These are phyloP conservation scores for Coccomyxa sp. DNA, from an alignment of 139 green algal species.

Conservation along the genomic window DNA sequence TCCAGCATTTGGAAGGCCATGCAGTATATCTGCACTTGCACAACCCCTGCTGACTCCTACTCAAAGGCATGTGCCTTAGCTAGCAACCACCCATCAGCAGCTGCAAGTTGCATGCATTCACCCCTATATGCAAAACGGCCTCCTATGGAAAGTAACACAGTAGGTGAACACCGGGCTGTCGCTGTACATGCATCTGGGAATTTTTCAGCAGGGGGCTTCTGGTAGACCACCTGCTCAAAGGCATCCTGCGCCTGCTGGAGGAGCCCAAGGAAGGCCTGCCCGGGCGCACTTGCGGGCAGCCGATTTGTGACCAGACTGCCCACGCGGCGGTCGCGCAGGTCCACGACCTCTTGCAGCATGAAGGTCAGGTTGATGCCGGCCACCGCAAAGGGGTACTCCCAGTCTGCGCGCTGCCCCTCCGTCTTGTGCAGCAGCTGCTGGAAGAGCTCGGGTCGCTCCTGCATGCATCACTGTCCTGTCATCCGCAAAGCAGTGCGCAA, in stretches of 20 bases:
- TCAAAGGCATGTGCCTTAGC: neutral
- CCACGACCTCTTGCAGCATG: constrained; percentile 43
- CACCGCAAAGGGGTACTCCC: constrained; percentile 90
- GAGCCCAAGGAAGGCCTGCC: constrained; percentile 38
- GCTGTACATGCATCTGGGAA: neutral
- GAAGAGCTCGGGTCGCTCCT: constrained; percentile 32
- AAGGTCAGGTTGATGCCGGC: constrained; percentile 86
- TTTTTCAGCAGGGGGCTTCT: neutral
- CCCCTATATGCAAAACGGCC: neutral
- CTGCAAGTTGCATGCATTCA: neutral
- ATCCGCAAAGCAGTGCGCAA: neutral
- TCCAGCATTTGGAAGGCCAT: constrained; percentile 55
- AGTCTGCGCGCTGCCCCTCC: constrained; percentile 44
- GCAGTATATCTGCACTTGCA: constrained; percentile 48
- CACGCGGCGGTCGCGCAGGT: constrained; percentile 2
- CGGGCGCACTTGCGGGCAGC: neutral
- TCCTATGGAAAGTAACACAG: neutral
- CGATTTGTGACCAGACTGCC: neutral
- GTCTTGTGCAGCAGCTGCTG: constrained; percentile 61
- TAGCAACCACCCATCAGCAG: neutral
- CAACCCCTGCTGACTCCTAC: neutral
- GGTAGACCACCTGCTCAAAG: neutral
- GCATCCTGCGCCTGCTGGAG: neutral
- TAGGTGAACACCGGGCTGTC: neutral
- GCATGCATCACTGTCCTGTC: neutral